Base-by-base conservation (phyloP, 768 basidiomycete genomes). In the Chalciporus piperatus region DNA sequence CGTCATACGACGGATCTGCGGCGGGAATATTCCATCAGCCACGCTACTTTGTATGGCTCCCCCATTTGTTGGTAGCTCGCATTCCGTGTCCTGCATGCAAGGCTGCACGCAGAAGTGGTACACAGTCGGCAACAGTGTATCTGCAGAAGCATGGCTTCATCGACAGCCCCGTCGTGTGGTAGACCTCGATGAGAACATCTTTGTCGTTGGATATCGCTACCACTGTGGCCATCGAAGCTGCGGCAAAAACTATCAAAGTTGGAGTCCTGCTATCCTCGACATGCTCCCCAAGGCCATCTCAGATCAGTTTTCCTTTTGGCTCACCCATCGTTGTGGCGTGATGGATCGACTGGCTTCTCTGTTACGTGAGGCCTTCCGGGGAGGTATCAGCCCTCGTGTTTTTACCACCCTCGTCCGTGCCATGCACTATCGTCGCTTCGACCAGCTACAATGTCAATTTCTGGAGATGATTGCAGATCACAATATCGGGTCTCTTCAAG, bases 1-100 rank as follows among this genome's bases (percentile, higher is more conserved):
- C n/a, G n/a, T n/a, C n/a, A n/a, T n/a, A n/a, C n/a, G n/a, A n/a
- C n/a, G n/a, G n/a, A n/a, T n/a, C n/a, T n/a, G n/a, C 23, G 8
- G 55, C 56, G 27, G 39, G 48, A 8, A 47, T 59, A 5, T 55
- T 52, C n/a, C 35, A 46, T 30, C 28, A 46, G 20, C 28, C 45
- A 1, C 13, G 25, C n/a, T 32, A 9, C 27, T 37, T 35, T 27
- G 11, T 42, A 3, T 42, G 41, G 41, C 20, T 42, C 2, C 41
- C 41, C 9, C 41, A 42, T 11, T 22, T 42, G 11, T n/a, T 39
- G n/a, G 38, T 39, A 3, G 19, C 23, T 22, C 11, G 12, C 5
- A 42, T 42, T 1, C 41, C 41, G 5, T 42, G 41, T 11, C 41
- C 41, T 7, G 41, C 41, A 4, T 42, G 41, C 27, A 6, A 6